phyloP scores from a whole-genome alignment of 495 filamentous ascomycete species.

The Daldinia caldariorum region DNA sequence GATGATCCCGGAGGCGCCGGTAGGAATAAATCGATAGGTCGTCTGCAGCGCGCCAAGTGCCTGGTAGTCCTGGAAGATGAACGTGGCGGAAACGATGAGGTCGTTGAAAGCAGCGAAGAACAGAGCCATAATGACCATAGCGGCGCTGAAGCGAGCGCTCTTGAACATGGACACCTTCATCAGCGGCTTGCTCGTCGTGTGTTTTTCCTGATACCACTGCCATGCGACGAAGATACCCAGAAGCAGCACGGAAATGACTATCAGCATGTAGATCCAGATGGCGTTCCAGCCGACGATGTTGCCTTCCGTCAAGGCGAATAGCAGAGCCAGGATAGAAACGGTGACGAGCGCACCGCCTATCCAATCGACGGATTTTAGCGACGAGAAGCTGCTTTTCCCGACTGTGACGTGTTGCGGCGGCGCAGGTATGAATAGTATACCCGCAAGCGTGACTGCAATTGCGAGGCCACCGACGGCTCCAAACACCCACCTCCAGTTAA shows the following conservation, averaged over 20 bases:
- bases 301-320: conserved; percentile 72
- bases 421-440: conserved; percentile 71
- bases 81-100: conserved; percentile 68
- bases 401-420: conserved; percentile 56
- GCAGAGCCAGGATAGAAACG: conserved; percentile 66
- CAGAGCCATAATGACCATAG: conserved; percentile 67
- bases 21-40: conserved; percentile 69
- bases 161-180: conserved; percentile 68
- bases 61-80: conserved; percentile 70
- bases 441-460: conserved; percentile 65
- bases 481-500: conserved; percentile 71
- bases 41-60: conserved; percentile 64
- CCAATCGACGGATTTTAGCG: conserved; percentile 65
- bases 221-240: conserved; percentile 69
- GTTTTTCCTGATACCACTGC: conserved; percentile 68
- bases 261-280: conserved; percentile 70
- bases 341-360: conserved; percentile 72
- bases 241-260: conserved; percentile 69
- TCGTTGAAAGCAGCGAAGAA: conserved; percentile 71
- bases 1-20: conserved; percentile 62
- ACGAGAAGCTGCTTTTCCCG: conserved; percentile 42
- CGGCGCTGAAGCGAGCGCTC: conserved; percentile 62
- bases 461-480: conserved; percentile 72
- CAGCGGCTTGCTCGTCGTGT: conserved; percentile 57
- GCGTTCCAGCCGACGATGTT: conserved; percentile 74